Conservation (phyloP, 108 stramenopile genomes). For the Cyclotella atomus region DNA sequence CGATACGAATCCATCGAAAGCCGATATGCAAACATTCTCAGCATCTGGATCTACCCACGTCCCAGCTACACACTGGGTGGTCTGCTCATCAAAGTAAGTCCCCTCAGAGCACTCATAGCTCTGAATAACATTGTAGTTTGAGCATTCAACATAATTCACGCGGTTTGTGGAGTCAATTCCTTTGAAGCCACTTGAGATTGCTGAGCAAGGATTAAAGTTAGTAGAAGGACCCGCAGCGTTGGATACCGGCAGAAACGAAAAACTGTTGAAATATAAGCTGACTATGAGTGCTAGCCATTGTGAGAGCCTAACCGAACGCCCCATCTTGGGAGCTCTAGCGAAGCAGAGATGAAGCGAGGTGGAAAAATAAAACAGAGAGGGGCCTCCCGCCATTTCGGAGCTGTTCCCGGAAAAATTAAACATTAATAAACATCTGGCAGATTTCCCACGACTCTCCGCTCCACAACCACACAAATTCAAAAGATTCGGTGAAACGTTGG, state of each 20-base stretch:
- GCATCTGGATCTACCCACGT: conserved; percentile 10
- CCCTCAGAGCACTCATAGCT: conserved; percentile 7
- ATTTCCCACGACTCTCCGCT: too few relatives aligned
- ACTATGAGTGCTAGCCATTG: too few relatives aligned
- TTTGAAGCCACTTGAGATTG: conserved; percentile 4
- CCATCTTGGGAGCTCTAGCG: too few relatives aligned
- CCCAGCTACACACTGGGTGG: conserved; percentile 8
- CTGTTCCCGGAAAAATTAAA: too few relatives aligned
- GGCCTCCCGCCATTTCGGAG: too few relatives aligned
- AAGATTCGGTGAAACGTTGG: too few relatives aligned
- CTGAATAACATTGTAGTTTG: conserved; percentile 18
- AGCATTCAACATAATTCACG: conserved; percentile 21
- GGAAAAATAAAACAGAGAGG: too few relatives aligned
- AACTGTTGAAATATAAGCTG: too few relatives aligned
- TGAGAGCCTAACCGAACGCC: too few relatives aligned
- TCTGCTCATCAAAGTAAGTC: conserved; percentile 15
- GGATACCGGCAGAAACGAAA: background rate
- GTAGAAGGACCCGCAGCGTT: conserved; percentile 14
- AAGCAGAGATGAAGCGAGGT: too few relatives aligned
- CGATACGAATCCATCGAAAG: conserved; percentile 10
- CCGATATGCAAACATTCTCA: background rate
- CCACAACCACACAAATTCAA: too few relatives aligned
- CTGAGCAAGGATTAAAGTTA: conserved; percentile 20
- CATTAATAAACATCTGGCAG: too few relatives aligned
- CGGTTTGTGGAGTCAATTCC: conserved; percentile 21